Conservation (phyloP, 2,329 filamentous ascomycete genomes). For the Sporothrix protearum region DNA sequence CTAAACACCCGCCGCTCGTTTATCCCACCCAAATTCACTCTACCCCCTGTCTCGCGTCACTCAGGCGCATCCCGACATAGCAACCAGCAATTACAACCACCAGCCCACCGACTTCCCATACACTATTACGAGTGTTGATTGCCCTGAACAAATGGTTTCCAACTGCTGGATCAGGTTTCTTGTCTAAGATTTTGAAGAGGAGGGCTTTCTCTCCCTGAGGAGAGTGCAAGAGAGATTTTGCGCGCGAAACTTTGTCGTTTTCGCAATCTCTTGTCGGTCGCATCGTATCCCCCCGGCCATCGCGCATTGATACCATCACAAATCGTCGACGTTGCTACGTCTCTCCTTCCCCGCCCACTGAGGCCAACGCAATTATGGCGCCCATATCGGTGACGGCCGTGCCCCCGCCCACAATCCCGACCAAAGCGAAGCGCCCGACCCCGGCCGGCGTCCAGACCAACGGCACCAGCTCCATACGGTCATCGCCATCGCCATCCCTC, state of each 20-base stretch:
- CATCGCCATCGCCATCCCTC: constrained; percentile 58
- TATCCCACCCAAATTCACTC: not conserved
- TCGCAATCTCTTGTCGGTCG: not conserved
- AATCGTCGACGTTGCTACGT: not conserved
- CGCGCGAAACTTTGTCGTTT: not conserved
- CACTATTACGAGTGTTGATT: not conserved
- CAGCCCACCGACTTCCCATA: not conserved
- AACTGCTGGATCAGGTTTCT: not conserved
- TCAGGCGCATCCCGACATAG: not conserved
- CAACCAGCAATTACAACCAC: not conserved
- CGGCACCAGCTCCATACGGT: constrained; percentile 54
- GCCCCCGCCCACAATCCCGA: constrained; percentile 42
- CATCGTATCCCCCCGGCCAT: not conserved
- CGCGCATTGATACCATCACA: not conserved
- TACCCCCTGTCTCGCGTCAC: not conserved
- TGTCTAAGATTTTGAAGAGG: not conserved
- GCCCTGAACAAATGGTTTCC: not conserved
- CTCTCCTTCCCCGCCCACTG: not conserved
- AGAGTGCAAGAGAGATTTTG: not conserved
- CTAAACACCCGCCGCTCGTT: not conserved
- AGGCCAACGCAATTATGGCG: constrained; percentile 43
- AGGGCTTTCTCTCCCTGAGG: not conserved
- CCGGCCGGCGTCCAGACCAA: constrained; percentile 65
- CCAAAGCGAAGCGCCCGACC: constrained; percentile 66
- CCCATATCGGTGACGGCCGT: constrained; percentile 49